phyloP scores from a whole-genome alignment of 1,284 basidiomycete genomes.

The Ceratobasidium sp. region DNA sequence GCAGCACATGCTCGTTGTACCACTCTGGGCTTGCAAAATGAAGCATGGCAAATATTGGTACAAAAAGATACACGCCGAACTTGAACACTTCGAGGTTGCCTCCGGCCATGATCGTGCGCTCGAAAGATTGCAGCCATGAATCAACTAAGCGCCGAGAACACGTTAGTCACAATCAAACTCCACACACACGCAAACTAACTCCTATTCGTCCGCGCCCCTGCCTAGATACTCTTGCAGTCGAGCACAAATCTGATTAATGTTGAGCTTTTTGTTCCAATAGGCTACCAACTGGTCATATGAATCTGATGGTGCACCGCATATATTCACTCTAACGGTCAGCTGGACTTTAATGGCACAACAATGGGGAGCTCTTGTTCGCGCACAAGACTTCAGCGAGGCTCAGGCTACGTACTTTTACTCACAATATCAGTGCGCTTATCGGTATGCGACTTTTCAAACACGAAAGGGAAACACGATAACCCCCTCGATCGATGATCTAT shows the following conservation, averaged over 20 bases:
- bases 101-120: slow-evolving; percentile 63
- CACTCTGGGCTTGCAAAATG: slow-evolving; percentile 91
- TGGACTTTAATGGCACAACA: background rate
- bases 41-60: slow-evolving; percentile 82
- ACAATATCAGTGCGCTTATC: background rate
- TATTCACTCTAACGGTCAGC: background rate
- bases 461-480: background rate
- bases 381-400: background rate
- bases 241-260: background rate
- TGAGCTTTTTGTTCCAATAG: background rate
- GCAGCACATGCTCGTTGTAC: slow-evolving; percentile 80
- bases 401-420: background rate
- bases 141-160: slow-evolving; percentile 12
- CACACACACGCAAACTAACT: background rate
- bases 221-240: background rate
- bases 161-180: background rate
- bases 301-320: background rate
- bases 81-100: slow-evolving; percentile 89
- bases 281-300: background rate
- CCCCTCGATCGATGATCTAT: background rate
- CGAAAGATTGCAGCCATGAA: slow-evolving; percentile 2
- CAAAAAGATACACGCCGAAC: slow-evolving; percentile 86
- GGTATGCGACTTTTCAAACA: background rate
- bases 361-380: background rate
- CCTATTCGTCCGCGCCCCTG: background rate